Evolutionary conservation across 345 rosid genomes (phyloP), one percentile per base, ranked within the genome.

Genomic region (Cardamine resedifolia): DNA sequence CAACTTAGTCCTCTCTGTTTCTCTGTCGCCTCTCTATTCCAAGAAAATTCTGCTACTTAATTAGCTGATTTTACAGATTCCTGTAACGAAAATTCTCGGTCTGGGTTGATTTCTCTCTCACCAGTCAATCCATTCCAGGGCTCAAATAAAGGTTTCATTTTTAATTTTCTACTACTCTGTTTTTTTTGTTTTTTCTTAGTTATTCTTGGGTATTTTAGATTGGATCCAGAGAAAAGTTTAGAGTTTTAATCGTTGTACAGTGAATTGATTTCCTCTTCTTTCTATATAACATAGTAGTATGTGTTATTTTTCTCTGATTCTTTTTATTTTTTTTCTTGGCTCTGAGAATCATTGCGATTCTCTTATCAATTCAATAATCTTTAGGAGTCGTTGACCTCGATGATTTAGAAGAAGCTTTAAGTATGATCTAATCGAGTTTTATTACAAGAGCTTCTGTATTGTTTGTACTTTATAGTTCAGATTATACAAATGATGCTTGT

Each of bases 141-240:
- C 66, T 76, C 66, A 27, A 1, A 0, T 3, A 68, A 76, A 76
- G 79, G 79, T 76, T 68, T 49, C 26, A 33, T 24, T 27, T 66
- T 30, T 15, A 8, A 10, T 30, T 39, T 60, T 20, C 6, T 19
- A 8, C 16, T 33, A 21, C 31, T 63, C 6, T 26, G 4, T 6
- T 56, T 27, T 2, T 10, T 30, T 20, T 20, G 12, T 0, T 15
- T 11, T 1, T 66, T 6, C 7, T 38, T 33, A n/a, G 14, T 45
- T 43, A 2, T 44, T 27, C n/a, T 28, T 44, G 19, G 43, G 31
- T 21, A 12, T 15, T 19, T 3, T 7, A 4, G 16, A 19, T 11
- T 53, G n/a, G 70, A 16, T 8, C 56, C 50, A 12, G 33, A 6
- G 5, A 9, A 19, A 57, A 19, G 6, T 34, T 58, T 3, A 1